Percentiles rank a stretch among this genome's conserved stretches.
Conservation (phyloP, 345 rosid species). For the Leavenworthia alabamica region DNA sequence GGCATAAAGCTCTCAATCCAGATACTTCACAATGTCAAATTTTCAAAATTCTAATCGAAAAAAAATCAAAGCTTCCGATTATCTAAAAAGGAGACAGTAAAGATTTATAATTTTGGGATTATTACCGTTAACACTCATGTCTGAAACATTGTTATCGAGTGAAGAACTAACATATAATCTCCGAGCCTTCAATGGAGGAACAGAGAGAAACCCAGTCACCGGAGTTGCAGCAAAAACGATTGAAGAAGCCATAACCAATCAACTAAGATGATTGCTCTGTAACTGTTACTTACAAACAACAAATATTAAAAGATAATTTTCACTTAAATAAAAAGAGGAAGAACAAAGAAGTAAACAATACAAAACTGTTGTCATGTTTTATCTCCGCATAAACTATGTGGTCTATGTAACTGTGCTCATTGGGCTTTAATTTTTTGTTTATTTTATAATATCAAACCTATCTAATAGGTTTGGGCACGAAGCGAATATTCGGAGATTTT, state of each 20-base stretch:
- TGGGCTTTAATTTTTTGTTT: background rate
- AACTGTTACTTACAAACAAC: background rate
- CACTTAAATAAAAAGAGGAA: conserved; percentile 5
- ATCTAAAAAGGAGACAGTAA: too few species aligned
- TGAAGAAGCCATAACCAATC: conserved; percentile 60
- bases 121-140: conserved; percentile 90
- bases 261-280: conserved; percentile 14
- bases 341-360: background rate
- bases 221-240: conserved; percentile 59
- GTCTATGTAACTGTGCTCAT: conserved; percentile 6
- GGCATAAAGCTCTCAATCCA: background rate
- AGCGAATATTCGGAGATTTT: too few species aligned
- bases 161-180: conserved; percentile 52
- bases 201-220: conserved; percentile 37
- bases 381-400: conserved; percentile 29
- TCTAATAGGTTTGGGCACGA: too few species aligned
- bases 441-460: background rate
- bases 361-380: conserved; percentile 15
- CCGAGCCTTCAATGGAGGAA: conserved; percentile 33
- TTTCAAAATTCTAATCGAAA: background rate
- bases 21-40: background rate
- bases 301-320: background rate
- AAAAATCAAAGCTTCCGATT: background rate
- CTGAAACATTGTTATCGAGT: conserved; percentile 73
- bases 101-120: background rate